Evolutionary conservation across 176 grass and related monocot genomes (phyloP).

Genomic region (Musa schizocarpa): DNA sequence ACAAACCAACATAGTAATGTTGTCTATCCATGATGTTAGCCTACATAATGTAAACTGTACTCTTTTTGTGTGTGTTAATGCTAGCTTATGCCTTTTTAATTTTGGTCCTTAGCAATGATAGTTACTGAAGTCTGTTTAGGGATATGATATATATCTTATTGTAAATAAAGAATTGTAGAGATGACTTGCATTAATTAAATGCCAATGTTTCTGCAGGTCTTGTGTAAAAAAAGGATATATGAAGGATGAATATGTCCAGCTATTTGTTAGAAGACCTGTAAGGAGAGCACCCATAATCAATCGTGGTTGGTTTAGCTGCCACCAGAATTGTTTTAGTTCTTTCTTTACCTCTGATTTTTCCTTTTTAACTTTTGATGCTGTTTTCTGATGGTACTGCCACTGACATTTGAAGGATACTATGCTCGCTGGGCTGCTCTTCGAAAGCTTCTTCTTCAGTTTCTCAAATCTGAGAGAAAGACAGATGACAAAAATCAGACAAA

Average conservation of each 20-base stretch:
- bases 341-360: neutral
- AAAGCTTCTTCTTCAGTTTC: conserved; percentile 67
- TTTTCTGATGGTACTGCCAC: neutral
- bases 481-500: conserved; percentile 23
- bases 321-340: neutral
- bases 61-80: too few species aligned
- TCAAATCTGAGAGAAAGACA: conserved; percentile 28
- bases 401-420: conserved; percentile 59
- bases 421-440: conserved; percentile 78
- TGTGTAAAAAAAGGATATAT: conserved; percentile 96
- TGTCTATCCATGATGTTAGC: too few species aligned
- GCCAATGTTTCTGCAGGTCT: conserved; percentile 37
- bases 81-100: too few species aligned
- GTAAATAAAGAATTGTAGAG: neutral
- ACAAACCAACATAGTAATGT: too few species aligned
- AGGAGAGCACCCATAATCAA: conserved; percentile 94
- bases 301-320: conserved; percentile 27
- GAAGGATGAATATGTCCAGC: conserved; percentile 92
- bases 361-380: neutral
- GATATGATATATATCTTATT: neutral
- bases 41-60: too few species aligned
- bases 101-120: neutral
- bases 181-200: conserved; percentile 1
- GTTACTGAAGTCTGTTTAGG: neutral
- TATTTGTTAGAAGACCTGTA: conserved; percentile 64